Conservation (phyloP, 2,329 filamentous ascomycete genomes). For the Alternaria brassicicola region DNA sequence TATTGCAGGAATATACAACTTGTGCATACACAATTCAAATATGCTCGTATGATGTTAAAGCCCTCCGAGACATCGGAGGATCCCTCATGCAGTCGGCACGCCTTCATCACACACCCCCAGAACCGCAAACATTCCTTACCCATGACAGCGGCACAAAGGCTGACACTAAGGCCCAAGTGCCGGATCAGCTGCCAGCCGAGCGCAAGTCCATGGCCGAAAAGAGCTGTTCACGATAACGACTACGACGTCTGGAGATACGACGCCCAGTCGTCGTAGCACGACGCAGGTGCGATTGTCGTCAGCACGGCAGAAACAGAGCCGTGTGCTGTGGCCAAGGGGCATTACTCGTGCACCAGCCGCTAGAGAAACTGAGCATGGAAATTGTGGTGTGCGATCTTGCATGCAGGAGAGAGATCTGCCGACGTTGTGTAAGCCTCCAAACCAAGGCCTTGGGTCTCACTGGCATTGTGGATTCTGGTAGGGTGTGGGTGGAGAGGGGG, state of each 20-base stretch:
- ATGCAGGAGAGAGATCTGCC: conserved; percentile 14
- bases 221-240: conserved; percentile 29
- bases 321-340: conserved; percentile 6
- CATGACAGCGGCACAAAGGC: conserved; percentile 6
- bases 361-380: neutral
- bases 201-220: conserved; percentile 13
- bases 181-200: conserved; percentile 15
- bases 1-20: neutral
- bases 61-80: neutral
- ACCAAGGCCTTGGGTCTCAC: conserved; percentile 9
- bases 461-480: conserved; percentile 7
- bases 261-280: conserved; percentile 22
- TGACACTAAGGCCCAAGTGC: conserved; percentile 15
- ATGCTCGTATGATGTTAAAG: neutral
- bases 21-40: conserved; percentile 2
- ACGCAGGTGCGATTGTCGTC: conserved; percentile 27
- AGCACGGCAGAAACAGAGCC: conserved; percentile 2
- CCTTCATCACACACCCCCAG: conserved; percentile 7
- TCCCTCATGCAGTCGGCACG: conserved; percentile 3
- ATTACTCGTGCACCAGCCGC: conserved; percentile 3
- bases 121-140: conserved; percentile 1
- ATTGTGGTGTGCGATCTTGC: conserved; percentile 14
- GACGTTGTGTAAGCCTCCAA: conserved; percentile 10
- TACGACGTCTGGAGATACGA: conserved; percentile 1
- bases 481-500: neutral